Evolutionary conservation across 345 rosid genomes (phyloP), one percentile per base, ranked within the genome.

Genomic region (Camelina hispida): DNA sequence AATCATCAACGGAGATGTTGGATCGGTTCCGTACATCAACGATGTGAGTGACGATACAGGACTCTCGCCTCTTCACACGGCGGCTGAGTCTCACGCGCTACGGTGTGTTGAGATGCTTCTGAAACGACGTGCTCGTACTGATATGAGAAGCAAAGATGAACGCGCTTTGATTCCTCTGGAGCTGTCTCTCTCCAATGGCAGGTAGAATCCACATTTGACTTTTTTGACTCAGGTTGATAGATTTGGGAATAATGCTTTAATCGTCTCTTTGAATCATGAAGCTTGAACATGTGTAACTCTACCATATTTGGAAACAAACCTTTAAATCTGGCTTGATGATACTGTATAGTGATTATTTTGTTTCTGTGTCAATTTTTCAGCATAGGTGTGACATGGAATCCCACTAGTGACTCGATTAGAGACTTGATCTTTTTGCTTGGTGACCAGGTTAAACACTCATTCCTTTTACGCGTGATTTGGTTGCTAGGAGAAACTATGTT

Each of bases 111-210:
- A 87, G 74, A 32, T 92, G 88, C 78, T 92, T 62, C 57, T 92
- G 20, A 84, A 82, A 72, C 86, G 81, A 79, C 89, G 88, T 51
- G 93, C 88, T 43, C 97, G 94, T 85, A 86, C 93, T 53, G 97
- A 85, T 52, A 25, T 80, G 53, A 83, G 78, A 82, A 88, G 83
- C 37, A 85, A 75, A 78, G 96, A 87, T 70, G 89, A 81, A 62
- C 87, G 85, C 23, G 74, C 78, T 64, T 76, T 85, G 87, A 80
- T 87, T 7, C 83, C 96, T 69, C 75, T 90, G 78, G 90, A 90
- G 81, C 75, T 93, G 63, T 80, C 89, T 15, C 82, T 93, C 73
- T 73, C 51, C 34, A 80, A 73, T 74, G 75, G 77, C 52, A 88
- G 92, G 97, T 89, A 76, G 75, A 70, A 62, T 34, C 48, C 37